Evolutionary conservation across 176 grass and related monocot species (phyloP).

Genomic region (Canna indica): DNA sequence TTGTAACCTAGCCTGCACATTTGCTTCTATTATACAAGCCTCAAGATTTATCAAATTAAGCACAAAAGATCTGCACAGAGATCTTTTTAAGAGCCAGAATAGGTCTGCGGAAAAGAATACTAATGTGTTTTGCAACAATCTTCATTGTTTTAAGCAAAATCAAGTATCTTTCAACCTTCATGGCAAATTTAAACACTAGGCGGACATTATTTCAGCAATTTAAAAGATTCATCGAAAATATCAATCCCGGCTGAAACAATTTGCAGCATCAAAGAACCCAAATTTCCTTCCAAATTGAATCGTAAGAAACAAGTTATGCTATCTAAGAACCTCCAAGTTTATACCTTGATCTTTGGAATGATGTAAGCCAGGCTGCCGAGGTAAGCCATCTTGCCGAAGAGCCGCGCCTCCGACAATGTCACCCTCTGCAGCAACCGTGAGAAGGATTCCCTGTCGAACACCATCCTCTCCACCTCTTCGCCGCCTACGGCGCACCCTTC

Average conservation of each 20-base stretch:
- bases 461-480: conserved; percentile 19
- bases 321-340: neutral
- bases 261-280: neutral
- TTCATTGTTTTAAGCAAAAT: too few relatives aligned
- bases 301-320: neutral
- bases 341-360: conserved; percentile 65
- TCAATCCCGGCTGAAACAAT: neutral
- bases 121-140: too few relatives aligned
- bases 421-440: conserved; percentile 59
- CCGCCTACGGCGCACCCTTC: conserved; percentile 28
- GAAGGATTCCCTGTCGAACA: conserved; percentile 66
- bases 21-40: too few relatives aligned
- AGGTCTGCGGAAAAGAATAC: too few relatives aligned
- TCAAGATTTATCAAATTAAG: too few relatives aligned
- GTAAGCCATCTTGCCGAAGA: conserved; percentile 69
- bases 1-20: too few relatives aligned
- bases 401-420: conserved; percentile 36
- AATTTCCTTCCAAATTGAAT: neutral
- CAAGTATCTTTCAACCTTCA: neutral
- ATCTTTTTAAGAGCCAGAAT: too few relatives aligned
- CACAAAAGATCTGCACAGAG: too few relatives aligned
- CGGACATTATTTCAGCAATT: too few relatives aligned
- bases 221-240: neutral
- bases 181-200: neutral
- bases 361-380: conserved; percentile 74